Percentiles rank a stretch among this genome's conserved stretches.
Conservation (phyloP, 371 early-diverging fungal genomes). For the Haplosporangium sp. region DNA sequence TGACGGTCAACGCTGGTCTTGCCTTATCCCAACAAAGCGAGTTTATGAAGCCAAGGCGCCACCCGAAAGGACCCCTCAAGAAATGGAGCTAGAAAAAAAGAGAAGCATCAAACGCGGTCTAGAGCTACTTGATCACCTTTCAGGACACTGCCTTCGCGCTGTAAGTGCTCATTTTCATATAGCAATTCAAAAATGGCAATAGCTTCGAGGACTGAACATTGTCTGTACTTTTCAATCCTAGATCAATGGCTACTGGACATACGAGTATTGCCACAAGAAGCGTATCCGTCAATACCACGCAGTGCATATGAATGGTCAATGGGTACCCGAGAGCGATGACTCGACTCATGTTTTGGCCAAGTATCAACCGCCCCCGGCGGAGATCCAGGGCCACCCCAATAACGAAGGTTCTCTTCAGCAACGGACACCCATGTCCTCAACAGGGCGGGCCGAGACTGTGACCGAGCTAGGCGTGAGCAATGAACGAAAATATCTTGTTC, state of each 20-base stretch:
- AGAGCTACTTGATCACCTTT: constrained; percentile 67
- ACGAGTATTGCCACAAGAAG: constrained; percentile 81
- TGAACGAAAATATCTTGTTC: constrained; percentile 69
- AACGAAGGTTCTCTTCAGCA: constrained; percentile 27
- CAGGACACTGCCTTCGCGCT: constrained; percentile 62
- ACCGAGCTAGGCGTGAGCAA: constrained; percentile 56
- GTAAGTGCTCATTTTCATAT: constrained; percentile 30
- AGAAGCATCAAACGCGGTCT: constrained; percentile 67
- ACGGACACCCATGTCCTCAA: constrained; percentile 28
- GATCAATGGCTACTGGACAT: constrained; percentile 78
- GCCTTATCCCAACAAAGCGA: constrained; percentile 56
- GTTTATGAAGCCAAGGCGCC: constrained; percentile 21
- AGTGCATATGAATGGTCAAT: constrained; percentile 18
- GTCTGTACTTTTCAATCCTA: constrained; percentile 34
- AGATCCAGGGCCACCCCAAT: constrained; percentile 15
- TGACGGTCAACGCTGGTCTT: constrained; percentile 63
- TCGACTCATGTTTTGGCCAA: constrained; percentile 8
- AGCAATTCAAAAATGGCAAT: not conserved
- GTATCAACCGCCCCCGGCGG: constrained; percentile 18
- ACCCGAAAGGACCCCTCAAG: constrained; percentile 31
- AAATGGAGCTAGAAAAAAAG: constrained; percentile 53
- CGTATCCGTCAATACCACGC: constrained; percentile 80
- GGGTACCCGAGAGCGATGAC: constrained; percentile 18
- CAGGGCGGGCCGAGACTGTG: constrained; percentile 3
- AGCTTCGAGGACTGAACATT: not conserved